Evolutionary conservation across 208 protist genomes (phyloP).

Genomic region (Leishmania braziliensis): DNA sequence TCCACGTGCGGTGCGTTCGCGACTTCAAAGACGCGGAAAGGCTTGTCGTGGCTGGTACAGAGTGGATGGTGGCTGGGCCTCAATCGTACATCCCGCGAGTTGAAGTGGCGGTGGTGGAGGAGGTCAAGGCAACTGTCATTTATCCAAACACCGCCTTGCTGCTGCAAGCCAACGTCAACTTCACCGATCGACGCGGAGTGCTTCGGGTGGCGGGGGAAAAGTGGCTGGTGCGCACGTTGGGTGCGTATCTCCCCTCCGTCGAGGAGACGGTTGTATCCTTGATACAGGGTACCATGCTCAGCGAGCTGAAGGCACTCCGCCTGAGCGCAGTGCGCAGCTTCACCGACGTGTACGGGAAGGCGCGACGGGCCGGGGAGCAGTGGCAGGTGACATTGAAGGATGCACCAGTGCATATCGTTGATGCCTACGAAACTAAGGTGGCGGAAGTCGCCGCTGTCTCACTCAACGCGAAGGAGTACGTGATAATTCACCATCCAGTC

Average conservation of each 20-base stretch:
- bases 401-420: conserved; percentile 83
- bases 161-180: conserved; percentile 73
- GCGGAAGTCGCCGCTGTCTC: conserved; percentile 72
- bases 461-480: conserved; percentile 91
- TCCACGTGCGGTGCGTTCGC: conserved; percentile 82
- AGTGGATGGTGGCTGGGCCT: conserved; percentile 93
- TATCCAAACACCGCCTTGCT: conserved; percentile 86
- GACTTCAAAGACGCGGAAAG: conserved; percentile 53
- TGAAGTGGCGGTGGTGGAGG: conserved; percentile 79
- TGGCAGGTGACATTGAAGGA: conserved; percentile 90
- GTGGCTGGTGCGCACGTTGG: conserved; percentile 84
- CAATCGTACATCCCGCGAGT: conserved; percentile 90
- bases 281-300: conserved; percentile 82
- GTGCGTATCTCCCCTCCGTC: conserved; percentile 89
- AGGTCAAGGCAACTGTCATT: conserved; percentile 74
- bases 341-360: conserved; percentile 81
- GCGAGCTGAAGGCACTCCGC: conserved; percentile 76
- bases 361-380: conserved; percentile 72
- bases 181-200: conserved; percentile 73
- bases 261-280: conserved; percentile 82
- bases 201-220: conserved; percentile 79
- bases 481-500: conserved; percentile 92
- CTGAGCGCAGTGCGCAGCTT: conserved; percentile 79
- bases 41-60: conserved; percentile 72
- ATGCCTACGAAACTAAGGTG: conserved; percentile 87